Evolutionary conservation across 768 basidiomycete species (phyloP), one percentile per base, ranked within the genome.

Genomic region (Termitomyces sp.): DNA sequence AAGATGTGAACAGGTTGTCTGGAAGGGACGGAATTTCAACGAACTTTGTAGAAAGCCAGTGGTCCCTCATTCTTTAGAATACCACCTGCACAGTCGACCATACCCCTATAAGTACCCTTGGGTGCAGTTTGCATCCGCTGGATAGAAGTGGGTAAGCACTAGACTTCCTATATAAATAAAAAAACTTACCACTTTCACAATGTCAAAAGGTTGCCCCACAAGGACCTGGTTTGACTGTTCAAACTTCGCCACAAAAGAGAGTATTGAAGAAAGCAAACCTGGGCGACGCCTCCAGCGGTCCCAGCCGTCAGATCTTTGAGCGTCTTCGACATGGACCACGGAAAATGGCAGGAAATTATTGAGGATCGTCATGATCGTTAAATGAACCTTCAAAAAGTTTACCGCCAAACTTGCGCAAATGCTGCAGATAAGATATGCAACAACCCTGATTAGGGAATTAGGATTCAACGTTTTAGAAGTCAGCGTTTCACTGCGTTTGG

Each of bases 81-180:
- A 50, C 88, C 90, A n/a, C 86, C 83, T 10, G 93, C 94, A 69
- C 94, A 96, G 60, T 94, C 81, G 57, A 95, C 60, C 84, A 95
- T 94, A 59, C 91, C 90, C 46, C 72, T 78, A 72, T 94, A 96
- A 3, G 94, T 96, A 43, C 94, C 94, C 67, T 86, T 85, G 39
- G 94, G 81, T 26, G 94, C 81, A 12, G 94, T 96, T 84, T 98
- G 94, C 87, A 96, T 94, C 59, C 94, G 85, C 92, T 94, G 68
- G 60, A 34, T 57, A 55, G 53, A 36, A 2, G 20, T 29, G 29
- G 7, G 5, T 39, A 24, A 39, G 14, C 2, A 10, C 18, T 6
- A 4, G 29, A 37, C 0, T 14, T 6, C n/a, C 5, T 29, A 29
- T 26, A 27, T n/a, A n/a, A n/a, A n/a, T n/a, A n/a, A 24, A 7